phyloP scores from a whole-genome alignment of 257 asterid genomes.

The Knoxia roxburghii region DNA sequence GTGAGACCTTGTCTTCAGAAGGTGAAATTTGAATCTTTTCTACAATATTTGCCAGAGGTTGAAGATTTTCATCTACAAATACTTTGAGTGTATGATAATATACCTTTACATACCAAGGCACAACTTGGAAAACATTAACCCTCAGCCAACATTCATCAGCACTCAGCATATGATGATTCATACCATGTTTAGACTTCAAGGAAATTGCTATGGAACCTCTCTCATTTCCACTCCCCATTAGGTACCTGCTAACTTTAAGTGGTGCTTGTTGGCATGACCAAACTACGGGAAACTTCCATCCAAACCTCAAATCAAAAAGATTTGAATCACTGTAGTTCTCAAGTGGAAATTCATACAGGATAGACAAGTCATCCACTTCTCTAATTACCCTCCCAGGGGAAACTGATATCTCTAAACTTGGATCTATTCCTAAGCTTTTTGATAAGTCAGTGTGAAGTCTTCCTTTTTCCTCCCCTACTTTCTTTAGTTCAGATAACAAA shows the following conservation, averaged over 20 bases:
- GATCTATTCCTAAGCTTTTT: conserved; percentile 31
- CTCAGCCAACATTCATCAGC: conserved; percentile 43
- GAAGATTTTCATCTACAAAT: conserved; percentile 62
- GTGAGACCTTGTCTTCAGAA: conserved; percentile 93
- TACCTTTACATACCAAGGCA: conserved; percentile 98
- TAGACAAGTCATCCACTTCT: conserved; percentile 43
- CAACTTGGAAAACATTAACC: conserved; percentile 82
- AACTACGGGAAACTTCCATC: conserved; percentile 69
- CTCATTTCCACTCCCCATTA: conserved; percentile 95
- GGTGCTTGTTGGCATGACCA: conserved; percentile 91
- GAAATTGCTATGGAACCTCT: conserved; percentile 93
- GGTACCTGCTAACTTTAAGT: conserved; percentile 65
- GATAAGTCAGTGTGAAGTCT: conserved; percentile 19
- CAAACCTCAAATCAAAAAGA: conserved; percentile 70
- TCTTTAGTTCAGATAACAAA: conserved; percentile 49
- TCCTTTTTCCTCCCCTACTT: conserved; percentile 20
- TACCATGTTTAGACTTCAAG: conserved; percentile 47
- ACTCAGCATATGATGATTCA: conserved; percentile 24
- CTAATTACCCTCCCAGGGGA: conserved; percentile 59
- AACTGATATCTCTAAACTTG: conserved; percentile 53
- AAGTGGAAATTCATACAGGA: conserved; percentile 56
- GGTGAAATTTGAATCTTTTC: conserved; percentile 70
- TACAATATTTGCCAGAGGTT: conserved; percentile 40
- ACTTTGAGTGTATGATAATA: conserved; percentile 73
- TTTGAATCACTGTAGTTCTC: conserved; percentile 46